Conservation (phyloP, 169 alveolate species). For the Eimeria maxima region DNA sequence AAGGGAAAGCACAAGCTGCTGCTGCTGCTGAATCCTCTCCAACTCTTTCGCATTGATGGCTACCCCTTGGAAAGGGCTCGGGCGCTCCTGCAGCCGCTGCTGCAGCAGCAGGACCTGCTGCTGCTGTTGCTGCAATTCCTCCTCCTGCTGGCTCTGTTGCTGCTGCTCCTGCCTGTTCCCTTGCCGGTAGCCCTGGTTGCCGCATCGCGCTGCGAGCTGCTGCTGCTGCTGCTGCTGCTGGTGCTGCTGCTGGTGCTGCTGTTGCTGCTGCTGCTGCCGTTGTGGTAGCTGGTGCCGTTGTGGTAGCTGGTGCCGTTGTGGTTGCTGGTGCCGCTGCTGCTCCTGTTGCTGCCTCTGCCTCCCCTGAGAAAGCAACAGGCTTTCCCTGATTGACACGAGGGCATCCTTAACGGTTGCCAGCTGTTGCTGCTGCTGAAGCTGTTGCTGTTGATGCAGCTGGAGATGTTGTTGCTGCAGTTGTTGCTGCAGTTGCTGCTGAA, state of each 20-base stretch:
- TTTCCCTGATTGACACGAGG: slow-evolving; percentile 3
- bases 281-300: not conserved
- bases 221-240: not conserved
- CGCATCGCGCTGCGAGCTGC: not conserved
- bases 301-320: not conserved
- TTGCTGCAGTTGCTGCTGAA: no score
- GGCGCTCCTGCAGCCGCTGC: slow-evolving; percentile 27
- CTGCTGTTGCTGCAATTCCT: not conserved
- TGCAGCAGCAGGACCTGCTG: slow-evolving; percentile 21
- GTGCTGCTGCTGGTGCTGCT: not conserved
- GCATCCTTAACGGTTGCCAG: slow-evolving; percentile 40
- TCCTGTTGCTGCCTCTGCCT: slow-evolving; percentile 38
- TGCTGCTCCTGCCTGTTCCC: not conserved
- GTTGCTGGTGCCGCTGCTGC: not conserved
- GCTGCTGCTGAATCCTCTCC: not conserved
- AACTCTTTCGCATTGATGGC: slow-evolving; percentile 3
- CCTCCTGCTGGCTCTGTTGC: not conserved
- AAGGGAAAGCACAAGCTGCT: no score
- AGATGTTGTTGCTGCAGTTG: no score
- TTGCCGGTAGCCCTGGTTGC: not conserved
- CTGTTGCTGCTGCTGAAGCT: no score
- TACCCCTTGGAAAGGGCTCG: slow-evolving; percentile 4
- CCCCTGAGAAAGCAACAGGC: not conserved
- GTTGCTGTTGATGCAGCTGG: no score
- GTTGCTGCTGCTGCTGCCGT: not conserved